Conservation (phyloP, 1,284 basidiomycete species). For the Amylostereum chailletii region DNA sequence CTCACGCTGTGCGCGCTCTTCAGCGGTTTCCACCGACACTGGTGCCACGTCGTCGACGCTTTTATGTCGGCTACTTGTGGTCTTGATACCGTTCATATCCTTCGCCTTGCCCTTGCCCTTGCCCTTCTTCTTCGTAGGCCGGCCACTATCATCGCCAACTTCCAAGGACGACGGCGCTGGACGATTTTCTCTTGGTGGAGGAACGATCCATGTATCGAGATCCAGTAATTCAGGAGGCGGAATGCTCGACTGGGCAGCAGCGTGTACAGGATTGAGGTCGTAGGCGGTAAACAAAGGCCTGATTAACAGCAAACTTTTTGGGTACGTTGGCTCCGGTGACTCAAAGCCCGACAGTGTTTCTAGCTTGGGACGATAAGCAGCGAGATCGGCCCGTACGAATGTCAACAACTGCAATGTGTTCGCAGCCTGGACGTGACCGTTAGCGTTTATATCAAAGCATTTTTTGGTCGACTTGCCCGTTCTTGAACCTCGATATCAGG, state of each 20-base stretch:
- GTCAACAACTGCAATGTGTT: conserved; percentile 75
- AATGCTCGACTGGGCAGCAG: conserved; percentile 74
- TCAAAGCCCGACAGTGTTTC: conserved; percentile 24
- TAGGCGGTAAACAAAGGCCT: conserved; percentile 74
- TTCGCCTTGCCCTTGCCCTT: conserved; percentile 36
- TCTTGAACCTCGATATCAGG: conserved; percentile 87
- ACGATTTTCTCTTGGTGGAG: conserved; percentile 38
- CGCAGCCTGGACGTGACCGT: conserved; percentile 46
- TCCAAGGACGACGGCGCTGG: conserved; percentile 17
- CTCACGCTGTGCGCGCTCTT: conserved; percentile 50
- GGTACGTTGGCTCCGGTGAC: conserved; percentile 48
- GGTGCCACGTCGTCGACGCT: conserved; percentile 25
- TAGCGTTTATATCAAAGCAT: neutral
- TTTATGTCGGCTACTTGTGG: conserved; percentile 31
- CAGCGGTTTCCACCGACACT: conserved; percentile 41
- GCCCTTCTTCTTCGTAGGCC: conserved; percentile 32
- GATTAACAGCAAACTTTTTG: conserved; percentile 86
- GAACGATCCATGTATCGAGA: conserved; percentile 78
- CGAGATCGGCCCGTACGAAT: conserved; percentile 78
- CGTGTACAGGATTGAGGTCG: conserved; percentile 81
- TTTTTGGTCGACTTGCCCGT: conserved; percentile 46
- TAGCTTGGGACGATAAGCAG: conserved; percentile 40
- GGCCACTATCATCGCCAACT: conserved; percentile 19
- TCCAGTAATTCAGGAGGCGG: conserved; percentile 79
- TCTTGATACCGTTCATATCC: conserved; percentile 20